Base-by-base conservation (phyloP, 495 filamentous ascomycete genomes). In the Clavariopsis aquatica region DNA sequence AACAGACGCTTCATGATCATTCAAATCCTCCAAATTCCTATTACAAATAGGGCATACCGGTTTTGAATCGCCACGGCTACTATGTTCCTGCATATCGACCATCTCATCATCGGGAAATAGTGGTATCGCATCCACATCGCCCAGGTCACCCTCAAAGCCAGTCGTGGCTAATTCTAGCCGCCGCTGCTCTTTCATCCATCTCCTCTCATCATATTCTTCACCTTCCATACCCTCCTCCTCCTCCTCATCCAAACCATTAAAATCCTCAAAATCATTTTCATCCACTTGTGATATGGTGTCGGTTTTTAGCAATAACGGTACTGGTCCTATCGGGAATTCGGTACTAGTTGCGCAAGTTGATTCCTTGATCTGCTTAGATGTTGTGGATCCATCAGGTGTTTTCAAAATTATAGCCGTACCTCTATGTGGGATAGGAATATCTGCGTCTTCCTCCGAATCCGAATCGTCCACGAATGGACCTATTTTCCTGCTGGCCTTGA, bases 21-120 rank as follows among this genome's bases (percentile, higher is more conserved):
- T 82, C 38, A 89, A 71, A 1, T 85, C 85, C 2, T 70, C 76
- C 19, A 96, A 74, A 69, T 75, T 84, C 31, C 77, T 77, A 68
- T 83, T 81, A 69, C 93, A 97, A 46, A 96, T 84, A 1, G 93
- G 93, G 77, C 93, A 97, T n/a, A 46, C 41, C 12, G 71, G 69
- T n/a, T 58, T 52, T 27, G 22, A 8, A 8, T 53, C 22, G 26
- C 28, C 28, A 20, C 56, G 63, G n/a, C 52, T 47, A 1, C 47
- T 55, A 9, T 23, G 29, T 1, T 38, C 27, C 13, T 22, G 24
- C 10, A 7, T 47, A 54, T 75, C 72, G 29, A 73, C 68, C 67
- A 79, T 76, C 19, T 72, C 70, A 12, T 68, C 61, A 13, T 66
- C 59, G 5, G 51, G 60, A 34, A 74, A 72, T 9, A 69, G 38